Conservation (phyloP, 2,329 filamentous ascomycete species). For the Fusarium lateritium region DNA sequence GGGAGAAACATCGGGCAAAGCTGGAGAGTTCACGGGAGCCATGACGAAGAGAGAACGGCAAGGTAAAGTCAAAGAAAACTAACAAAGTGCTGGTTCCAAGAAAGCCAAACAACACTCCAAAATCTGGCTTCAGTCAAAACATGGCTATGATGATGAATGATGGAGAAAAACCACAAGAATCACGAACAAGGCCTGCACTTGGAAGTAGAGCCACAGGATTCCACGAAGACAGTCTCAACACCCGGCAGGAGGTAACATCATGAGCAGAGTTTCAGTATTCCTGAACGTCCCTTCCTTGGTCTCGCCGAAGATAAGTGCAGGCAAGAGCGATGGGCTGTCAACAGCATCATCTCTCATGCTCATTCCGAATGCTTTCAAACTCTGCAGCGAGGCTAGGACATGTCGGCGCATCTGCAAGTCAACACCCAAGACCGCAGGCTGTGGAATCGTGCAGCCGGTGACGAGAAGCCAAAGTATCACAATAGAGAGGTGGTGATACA, state of each 20-base stretch:
- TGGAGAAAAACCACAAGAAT: slow-evolving; percentile 39
- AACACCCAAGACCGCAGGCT: slow-evolving; percentile 8
- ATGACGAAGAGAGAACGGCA: slow-evolving; percentile 52
- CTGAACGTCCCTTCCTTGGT: slow-evolving; percentile 18
- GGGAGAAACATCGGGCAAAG: slow-evolving; percentile 54
- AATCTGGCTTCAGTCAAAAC: slow-evolving; percentile 55
- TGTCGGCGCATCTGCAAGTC: slow-evolving; percentile 15
- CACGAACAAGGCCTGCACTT: slow-evolving; percentile 3
- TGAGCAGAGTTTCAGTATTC: neutral
- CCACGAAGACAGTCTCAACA: slow-evolving; percentile 1
- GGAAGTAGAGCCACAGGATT: neutral
- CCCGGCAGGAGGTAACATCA: slow-evolving; percentile 18
- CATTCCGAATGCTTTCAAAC: neutral
- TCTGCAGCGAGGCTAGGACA: slow-evolving; percentile 14
- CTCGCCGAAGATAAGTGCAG: neutral
- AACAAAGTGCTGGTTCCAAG: slow-evolving; percentile 58
- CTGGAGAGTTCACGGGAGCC: slow-evolving; percentile 52
- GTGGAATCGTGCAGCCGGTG: slow-evolving; percentile 19
- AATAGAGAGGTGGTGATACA: slow-evolving; percentile 30
- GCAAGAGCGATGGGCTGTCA: slow-evolving; percentile 10
- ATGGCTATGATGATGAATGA: slow-evolving; percentile 55
- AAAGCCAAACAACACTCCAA: slow-evolving; percentile 58
- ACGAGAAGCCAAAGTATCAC: slow-evolving; percentile 31
- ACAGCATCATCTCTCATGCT: slow-evolving; percentile 14
- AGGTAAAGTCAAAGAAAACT: slow-evolving; percentile 52